These are phyloP conservation scores for Sporothrix humicola DNA, from an alignment of 2,329 filamentous ascomycete species.

Conservation along the genomic window DNA sequence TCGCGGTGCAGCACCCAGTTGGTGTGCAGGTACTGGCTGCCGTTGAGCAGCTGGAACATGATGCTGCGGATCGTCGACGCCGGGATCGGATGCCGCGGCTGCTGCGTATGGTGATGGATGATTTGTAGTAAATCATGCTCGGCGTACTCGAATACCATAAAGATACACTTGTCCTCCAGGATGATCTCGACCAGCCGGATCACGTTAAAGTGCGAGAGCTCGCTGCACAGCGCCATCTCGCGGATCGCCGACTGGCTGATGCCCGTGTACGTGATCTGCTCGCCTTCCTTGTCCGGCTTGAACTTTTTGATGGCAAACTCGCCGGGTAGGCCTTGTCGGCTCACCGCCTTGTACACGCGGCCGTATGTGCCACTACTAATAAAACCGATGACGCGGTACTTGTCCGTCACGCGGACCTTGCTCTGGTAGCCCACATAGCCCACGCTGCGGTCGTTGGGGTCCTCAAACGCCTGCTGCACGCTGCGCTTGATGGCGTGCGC, in stretches of 20 bases:
- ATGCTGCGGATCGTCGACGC: conserved; percentile 89
- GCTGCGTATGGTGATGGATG: conserved; percentile 95
- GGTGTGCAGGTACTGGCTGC: conserved; percentile 89
- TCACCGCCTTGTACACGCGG: conserved; percentile 92
- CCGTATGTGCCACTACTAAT: conserved; percentile 98
- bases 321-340: conserved; percentile 72
- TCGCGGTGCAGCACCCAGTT: conserved; percentile 98
- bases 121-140: conserved; percentile 98
- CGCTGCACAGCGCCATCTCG: conserved; percentile 96
- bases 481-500: conserved; percentile 61
- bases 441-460: conserved; percentile 58
- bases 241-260: conserved; percentile 97
- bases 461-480: conserved; percentile 66
- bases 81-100: conserved; percentile 85
- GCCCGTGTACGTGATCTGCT: conserved; percentile 91
- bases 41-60: conserved; percentile 93
- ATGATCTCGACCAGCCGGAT: conserved; percentile 94
- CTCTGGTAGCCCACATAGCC: conserved; percentile 63
- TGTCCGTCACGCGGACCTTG: conserved; percentile 88
- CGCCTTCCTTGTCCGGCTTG: conserved; percentile 98
- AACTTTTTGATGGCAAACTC: conserved; percentile 99
- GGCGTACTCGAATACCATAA: conserved; percentile 99
- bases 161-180: conserved; percentile 97
- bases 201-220: conserved; percentile 86
- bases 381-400: conserved; percentile 96